Base-by-base conservation (phyloP, 441 rosid genomes). In the Corymbia calophylla region DNA sequence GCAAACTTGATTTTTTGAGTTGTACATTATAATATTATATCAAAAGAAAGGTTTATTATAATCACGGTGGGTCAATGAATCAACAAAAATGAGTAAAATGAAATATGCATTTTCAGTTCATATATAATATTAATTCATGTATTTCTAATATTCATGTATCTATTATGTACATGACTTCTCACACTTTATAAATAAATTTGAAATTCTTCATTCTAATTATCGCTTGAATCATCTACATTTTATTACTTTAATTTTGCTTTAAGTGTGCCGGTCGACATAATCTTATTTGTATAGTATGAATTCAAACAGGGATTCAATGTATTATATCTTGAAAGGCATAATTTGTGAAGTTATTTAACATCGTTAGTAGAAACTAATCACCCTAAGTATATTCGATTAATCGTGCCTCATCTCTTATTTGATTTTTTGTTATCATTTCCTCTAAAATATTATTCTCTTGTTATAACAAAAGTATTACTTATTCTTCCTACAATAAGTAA, bases 21-120 rank as follows among this genome's bases (percentile, higher is more conserved):
- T 13, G 7, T 39, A 39, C 44, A 6, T 39, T 39, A 39, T 39
- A 39, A 10, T 58, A 58, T 58, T 0, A 0, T 1, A 58, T 58
- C 1, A 2, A 0, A 58, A 58, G 4, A 9, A 3, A 0, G n/a
- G 3, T 25, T 25, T 10, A 8, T 10, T 25, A 14, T 25, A 4
- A 58, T 58, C 25, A 25, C 0, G 3, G 1, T 2, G 6, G 10
- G 25, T 58, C 25, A 58, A 58, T 58, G 5, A 0, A 25, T 58
- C n/a, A 25, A 58, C n/a, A 13, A 58, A 1, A 25, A 6, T 23
- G 14, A 4, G n/a, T 13, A 58, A 58, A 58, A 58, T 25, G n/a
- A 58, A 4, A 25, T 25, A 58, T 58, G 14, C 25, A 23, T 58
- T 58, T 58, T 58, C 7, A 23, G 62, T 25, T 58, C n/a, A 25